Evolutionary conservation across 75 land plant species (phyloP).

Genomic region (Isoetes taiwanensis): DNA sequence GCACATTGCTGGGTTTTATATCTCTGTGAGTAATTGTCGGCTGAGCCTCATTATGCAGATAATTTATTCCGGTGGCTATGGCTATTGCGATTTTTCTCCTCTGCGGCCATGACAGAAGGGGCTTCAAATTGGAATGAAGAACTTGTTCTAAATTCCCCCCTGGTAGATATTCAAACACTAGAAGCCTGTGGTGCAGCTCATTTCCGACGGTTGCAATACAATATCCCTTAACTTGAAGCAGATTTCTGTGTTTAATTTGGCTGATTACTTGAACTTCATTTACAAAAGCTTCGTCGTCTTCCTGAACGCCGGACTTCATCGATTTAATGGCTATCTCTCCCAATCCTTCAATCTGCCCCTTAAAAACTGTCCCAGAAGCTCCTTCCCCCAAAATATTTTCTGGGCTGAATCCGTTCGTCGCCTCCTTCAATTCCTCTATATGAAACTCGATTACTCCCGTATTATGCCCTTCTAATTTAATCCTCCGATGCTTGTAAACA

Average conservation of each 20-base stretch:
- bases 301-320: too few species aligned
- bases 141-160: neutral
- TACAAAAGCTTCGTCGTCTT: constrained; percentile 5
- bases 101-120: neutral
- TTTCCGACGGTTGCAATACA: neutral
- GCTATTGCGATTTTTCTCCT: neutral
- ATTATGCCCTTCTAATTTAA: too few species aligned
- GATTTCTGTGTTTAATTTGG: neutral
- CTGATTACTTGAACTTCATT: neutral
- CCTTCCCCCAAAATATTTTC: too few species aligned
- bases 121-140: neutral
- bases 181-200: neutral
- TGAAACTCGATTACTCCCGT: too few species aligned
- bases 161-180: neutral
- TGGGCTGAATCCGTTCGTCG: too few species aligned
- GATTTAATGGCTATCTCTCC: too few species aligned
- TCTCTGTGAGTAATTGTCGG: constrained; percentile 3
- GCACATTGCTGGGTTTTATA: neutral
- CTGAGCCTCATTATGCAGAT: neutral
- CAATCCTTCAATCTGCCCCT: too few species aligned
- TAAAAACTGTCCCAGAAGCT: too few species aligned
- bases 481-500: too few species aligned
- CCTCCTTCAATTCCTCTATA: too few species aligned
- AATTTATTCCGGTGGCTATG: neutral
- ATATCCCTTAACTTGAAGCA: neutral